A percentile compares a stretch with the other conserved stretches of the same genome.
phyloP scores from a whole-genome alignment of 495 filamentous ascomycete species.

The Penicillium simplicissimum region DNA sequence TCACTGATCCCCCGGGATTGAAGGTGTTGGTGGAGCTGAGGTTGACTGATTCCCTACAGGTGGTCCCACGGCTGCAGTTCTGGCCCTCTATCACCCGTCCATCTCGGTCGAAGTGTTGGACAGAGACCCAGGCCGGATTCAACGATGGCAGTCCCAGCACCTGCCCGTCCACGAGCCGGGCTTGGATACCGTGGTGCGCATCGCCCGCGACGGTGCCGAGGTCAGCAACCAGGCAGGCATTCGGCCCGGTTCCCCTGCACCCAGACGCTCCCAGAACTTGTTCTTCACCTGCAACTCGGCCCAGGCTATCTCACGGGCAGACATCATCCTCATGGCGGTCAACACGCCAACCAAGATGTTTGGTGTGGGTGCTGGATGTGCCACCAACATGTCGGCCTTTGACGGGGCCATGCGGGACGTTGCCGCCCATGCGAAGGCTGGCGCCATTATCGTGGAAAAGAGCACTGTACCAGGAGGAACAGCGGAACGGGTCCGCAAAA shows the following conservation, averaged over 20 bases:
- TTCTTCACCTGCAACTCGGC: conserved; percentile 70
- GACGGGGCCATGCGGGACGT: conserved; percentile 69
- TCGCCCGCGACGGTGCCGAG: conserved; percentile 58
- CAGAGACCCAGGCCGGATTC: conserved; percentile 62
- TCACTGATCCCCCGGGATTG: too few relatives aligned
- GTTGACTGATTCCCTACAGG: conserved; percentile 48
- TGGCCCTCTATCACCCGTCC: conserved; percentile 69
- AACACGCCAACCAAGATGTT: conserved; percentile 78
- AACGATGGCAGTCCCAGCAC: conserved; percentile 69
- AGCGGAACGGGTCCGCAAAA: conserved; percentile 66
- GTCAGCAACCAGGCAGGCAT: conserved; percentile 2
- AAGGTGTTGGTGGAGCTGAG: too few relatives aligned
- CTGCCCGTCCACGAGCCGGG: conserved; percentile 80
- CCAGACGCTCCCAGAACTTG: conserved; percentile 54
- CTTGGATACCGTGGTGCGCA: conserved; percentile 63
- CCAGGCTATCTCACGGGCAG: conserved; percentile 61
- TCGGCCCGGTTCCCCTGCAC: neutral
- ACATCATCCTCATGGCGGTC: conserved; percentile 76
- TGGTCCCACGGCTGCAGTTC: conserved; percentile 73
- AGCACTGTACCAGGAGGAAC: conserved; percentile 81
- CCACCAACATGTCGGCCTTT: conserved; percentile 71
- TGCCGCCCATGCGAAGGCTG: conserved; percentile 62
- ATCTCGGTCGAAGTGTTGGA: conserved; percentile 73
- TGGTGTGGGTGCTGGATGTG: conserved; percentile 68
- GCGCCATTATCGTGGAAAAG: conserved; percentile 81